Evolutionary conservation across 192 early-diverging fungal species (phyloP), one percentile per base, ranked within the genome.

Genomic region (Coemansia reversa): DNA sequence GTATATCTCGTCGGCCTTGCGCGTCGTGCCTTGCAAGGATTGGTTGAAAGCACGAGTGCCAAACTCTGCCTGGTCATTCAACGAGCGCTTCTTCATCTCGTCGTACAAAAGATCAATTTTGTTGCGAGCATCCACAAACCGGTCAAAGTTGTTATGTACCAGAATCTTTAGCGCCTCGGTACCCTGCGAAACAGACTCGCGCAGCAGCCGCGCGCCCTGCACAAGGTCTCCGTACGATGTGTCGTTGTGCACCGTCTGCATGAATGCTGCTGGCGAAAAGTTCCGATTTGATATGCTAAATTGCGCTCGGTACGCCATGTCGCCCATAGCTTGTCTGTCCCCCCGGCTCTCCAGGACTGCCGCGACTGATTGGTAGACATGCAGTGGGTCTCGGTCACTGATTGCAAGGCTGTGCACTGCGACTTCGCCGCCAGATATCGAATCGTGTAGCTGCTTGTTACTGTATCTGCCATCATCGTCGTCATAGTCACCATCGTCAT

Each of bases 101-200:
- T 93, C 89, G 68, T 96, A 96, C 23, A 95, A 76, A 51, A 91
- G 89, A 62, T 98, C 96, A 53, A 98, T 96, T 2, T 93, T 96
- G 72, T 86, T 91, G 81, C 96, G 95, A 16, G 96, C 94, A 45
- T 85, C 90, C 9, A 98, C 95, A 74, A 98, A 98, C 39, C 94
- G 88, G 69, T 96, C 93, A 85, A 98, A 98, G 72, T 98, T 93
- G 61, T 90, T 91, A 71, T 97, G 93, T 48, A 98, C 96, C 23
- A 96, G 71, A 29, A 86, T 88, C 64, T 93, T 94, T 19, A 95
- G 82, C 1, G 89, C 91, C 50, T 95, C 94, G 0, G 88, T 84
- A n/a, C 92, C 86, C 61, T 94, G 87, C 50, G 89, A 87, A 28
- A 95, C 90, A 5, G 88, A 84, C 57, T 72, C 75, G 52, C 89